Conservation (phyloP, 768 basidiomycete species). For the Royoungia palumana region DNA sequence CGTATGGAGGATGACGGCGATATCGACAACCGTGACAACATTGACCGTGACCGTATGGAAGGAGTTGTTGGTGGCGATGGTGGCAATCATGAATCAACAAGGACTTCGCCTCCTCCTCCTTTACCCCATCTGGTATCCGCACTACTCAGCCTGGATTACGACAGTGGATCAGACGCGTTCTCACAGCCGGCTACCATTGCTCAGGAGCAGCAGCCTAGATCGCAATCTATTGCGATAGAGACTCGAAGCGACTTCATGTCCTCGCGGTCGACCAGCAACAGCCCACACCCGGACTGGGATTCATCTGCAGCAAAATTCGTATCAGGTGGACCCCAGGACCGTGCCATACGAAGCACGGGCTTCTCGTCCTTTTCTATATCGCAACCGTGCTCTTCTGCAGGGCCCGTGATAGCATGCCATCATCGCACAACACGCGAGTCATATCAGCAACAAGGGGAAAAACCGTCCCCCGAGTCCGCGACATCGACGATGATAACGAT, state of each 20-base stretch:
- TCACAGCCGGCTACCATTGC: constrained; percentile 6
- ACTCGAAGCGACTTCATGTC: background rate
- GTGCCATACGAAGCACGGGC: constrained; percentile 11
- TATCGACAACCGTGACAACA: background rate
- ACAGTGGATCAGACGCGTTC: constrained; percentile 12
- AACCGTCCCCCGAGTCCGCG: background rate
- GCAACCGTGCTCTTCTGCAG: constrained; percentile 5
- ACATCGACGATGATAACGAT: constrained; percentile 1
- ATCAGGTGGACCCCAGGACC: constrained; percentile 9
- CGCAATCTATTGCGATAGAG: background rate
- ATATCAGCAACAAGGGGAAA: constrained; percentile 10
- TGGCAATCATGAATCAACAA: constrained; percentile 23
- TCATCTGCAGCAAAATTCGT: background rate
- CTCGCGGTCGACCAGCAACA: constrained; percentile 1
- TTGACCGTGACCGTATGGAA: constrained; percentile 15
- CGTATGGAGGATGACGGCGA: constrained; percentile 11
- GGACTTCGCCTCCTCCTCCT: constrained; percentile 5
- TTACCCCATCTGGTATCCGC: constrained; percentile 21
- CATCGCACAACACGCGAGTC: constrained; percentile 2
- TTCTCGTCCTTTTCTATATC: constrained; percentile 6
- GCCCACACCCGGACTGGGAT: background rate
- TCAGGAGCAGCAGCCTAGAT: constrained; percentile 7
- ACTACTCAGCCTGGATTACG: constrained; percentile 17
- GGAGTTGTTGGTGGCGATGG: constrained; percentile 12
- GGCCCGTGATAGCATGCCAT: constrained; percentile 1